These are phyloP conservation scores for Glomus cerebriforme DNA, from an alignment of 192 early-diverging fungal species.

Conservation along the genomic window DNA sequence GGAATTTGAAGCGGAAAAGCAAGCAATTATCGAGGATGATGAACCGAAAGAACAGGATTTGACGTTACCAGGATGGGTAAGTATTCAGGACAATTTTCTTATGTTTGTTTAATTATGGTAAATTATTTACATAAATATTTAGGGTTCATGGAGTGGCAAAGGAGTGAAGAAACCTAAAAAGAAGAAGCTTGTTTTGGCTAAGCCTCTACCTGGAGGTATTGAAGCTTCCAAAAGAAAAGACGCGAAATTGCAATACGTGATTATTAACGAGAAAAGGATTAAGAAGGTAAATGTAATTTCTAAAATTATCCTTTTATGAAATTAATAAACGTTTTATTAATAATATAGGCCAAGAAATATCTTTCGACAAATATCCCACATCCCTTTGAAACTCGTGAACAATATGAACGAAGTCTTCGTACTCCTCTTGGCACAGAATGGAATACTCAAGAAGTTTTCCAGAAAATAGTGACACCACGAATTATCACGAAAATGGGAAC, in stretches of 20 bases:
- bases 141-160: constrained; percentile 80
- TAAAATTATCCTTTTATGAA: neutral
- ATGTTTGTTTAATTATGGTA: neutral
- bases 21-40: constrained; percentile 67
- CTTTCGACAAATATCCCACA: constrained; percentile 73
- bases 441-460: constrained; percentile 79
- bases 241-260: constrained; percentile 79
- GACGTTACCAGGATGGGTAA: constrained; percentile 90
- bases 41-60: constrained; percentile 77
- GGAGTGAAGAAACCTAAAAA: constrained; percentile 49
- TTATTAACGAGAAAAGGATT: constrained; percentile 86
- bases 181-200: constrained; percentile 48
- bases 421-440: constrained; percentile 95
- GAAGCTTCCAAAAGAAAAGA: constrained; percentile 68
- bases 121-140: neutral
- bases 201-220: constrained; percentile 61
- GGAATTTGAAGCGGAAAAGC: constrained; percentile 91
- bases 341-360: constrained; percentile 67
- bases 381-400: constrained; percentile 80
- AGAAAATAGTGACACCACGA: constrained; percentile 76
- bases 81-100: neutral
- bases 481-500: constrained; percentile 81
- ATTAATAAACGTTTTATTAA: neutral
- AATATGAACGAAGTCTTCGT: constrained; percentile 86
- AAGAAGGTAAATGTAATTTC: constrained; percentile 66